A percentile compares a stretch with the other conserved stretches of the same genome.
Evolutionary conservation across 495 filamentous ascomycete species (phyloP).

Genomic region (Rostrohypoxylon terebratum): DNA sequence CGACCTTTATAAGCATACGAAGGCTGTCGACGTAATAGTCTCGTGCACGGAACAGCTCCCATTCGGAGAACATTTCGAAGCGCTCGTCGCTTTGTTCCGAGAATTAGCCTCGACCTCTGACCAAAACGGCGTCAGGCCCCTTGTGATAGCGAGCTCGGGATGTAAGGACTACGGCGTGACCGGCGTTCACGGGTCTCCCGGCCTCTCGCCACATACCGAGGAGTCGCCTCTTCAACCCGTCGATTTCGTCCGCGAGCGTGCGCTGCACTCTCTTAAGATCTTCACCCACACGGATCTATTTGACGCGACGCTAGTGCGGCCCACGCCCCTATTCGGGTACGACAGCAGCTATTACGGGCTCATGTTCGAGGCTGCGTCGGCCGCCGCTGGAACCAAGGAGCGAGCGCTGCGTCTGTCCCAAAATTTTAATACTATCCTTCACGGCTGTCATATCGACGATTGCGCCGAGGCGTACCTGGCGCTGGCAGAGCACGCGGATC

Average conservation of each 20-base stretch:
- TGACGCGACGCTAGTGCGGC: slow-evolving; percentile 53
- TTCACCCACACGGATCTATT: slow-evolving; percentile 51
- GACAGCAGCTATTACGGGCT: slow-evolving; percentile 54
- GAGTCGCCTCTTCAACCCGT: slow-evolving; percentile 47
- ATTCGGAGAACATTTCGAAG: slow-evolving; percentile 51
- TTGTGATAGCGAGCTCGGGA: slow-evolving; percentile 56
- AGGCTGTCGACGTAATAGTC: slow-evolving; percentile 53
- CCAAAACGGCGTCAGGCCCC: slow-evolving; percentile 42
- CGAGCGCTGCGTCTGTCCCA: slow-evolving; percentile 43
- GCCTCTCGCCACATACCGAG: slow-evolving; percentile 54
- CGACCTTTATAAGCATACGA: slow-evolving; percentile 26
- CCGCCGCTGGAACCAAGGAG: slow-evolving; percentile 23
- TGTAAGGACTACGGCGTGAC: slow-evolving; percentile 61
- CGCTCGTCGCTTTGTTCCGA: slow-evolving; percentile 42
- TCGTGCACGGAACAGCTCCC: slow-evolving; percentile 53
- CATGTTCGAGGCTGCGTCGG: slow-evolving; percentile 46
- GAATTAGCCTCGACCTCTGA: slow-evolving; percentile 33
- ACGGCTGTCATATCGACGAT: slow-evolving; percentile 59
- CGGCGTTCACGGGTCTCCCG: slow-evolving; percentile 42
- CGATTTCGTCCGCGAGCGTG: slow-evolving; percentile 28
- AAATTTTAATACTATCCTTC: slow-evolving; percentile 53
- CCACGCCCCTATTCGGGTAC: slow-evolving; percentile 56
- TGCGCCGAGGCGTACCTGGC: slow-evolving; percentile 59
- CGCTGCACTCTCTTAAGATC: slow-evolving; percentile 35
- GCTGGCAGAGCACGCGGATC: slow-evolving; percentile 47